Conservation (phyloP, 192 early-diverging fungal species). For the Ambispora gerdemannii region DNA sequence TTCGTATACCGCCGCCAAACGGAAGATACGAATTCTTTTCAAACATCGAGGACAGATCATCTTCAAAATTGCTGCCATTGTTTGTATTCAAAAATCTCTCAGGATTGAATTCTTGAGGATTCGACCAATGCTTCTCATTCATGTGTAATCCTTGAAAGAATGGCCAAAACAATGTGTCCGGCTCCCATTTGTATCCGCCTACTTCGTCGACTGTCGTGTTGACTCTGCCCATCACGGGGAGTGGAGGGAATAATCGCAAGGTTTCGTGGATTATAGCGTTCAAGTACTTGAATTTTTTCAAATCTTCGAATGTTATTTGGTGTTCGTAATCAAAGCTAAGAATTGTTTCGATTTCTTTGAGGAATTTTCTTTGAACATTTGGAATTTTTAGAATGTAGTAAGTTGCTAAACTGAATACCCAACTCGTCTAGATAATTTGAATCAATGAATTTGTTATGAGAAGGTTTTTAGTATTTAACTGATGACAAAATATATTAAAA, state of each 20-base stretch:
- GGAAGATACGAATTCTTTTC: not conserved
- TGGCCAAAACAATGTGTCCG: not conserved
- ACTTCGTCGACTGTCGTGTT: not conserved
- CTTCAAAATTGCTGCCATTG: not conserved
- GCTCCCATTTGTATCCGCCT: not conserved
- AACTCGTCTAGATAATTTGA: too few relatives aligned
- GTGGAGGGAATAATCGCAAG: not conserved
- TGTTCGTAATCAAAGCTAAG: too few relatives aligned
- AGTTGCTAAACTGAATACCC: too few relatives aligned
- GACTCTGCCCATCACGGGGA: not conserved
- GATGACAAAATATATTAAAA: too few relatives aligned
- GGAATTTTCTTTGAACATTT: too few relatives aligned
- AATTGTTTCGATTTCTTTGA: too few relatives aligned
- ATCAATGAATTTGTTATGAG: too few relatives aligned
- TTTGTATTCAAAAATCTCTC: not conserved
- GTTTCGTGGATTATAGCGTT: constrained; percentile 16
- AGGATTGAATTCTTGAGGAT: constrained; percentile 5
- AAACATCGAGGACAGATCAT: too few relatives aligned
- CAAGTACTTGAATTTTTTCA: constrained; percentile 14
- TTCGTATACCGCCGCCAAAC: not conserved
- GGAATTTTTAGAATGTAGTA: too few relatives aligned
- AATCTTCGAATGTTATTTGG: constrained; percentile 17
- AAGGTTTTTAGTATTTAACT: too few relatives aligned
- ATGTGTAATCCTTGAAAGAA: not conserved
- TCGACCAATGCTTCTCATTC: not conserved